Conservation (phyloP, 257 asterid species). For the Capsicum rhomboideum region DNA sequence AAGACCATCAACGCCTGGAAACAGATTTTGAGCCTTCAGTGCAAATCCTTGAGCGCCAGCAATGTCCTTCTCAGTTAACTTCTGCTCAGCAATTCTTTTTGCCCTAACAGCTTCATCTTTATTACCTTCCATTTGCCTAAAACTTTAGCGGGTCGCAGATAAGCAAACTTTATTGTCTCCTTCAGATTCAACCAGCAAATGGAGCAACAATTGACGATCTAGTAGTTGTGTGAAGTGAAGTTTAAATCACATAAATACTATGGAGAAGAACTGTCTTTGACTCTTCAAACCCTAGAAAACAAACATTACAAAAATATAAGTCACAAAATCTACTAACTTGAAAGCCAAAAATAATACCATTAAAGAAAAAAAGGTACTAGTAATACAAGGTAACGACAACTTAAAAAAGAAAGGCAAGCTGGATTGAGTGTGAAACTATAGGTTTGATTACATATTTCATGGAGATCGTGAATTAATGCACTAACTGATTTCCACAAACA, state of each 20-base stretch:
- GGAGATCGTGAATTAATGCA: not conserved
- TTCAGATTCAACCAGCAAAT: not conserved
- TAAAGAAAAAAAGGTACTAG: not conserved
- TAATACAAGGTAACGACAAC: not conserved
- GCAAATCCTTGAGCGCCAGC: conserved; percentile 54
- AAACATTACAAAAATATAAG: not conserved
- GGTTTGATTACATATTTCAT: not conserved
- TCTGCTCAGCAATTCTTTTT: conserved; percentile 45
- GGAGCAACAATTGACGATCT: not conserved
- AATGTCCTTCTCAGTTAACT: conserved; percentile 39
- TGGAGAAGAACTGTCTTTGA: not conserved
- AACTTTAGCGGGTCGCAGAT: not conserved
- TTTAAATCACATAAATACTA: not conserved
- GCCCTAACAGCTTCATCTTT: conserved; percentile 53
- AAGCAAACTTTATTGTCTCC: not conserved
- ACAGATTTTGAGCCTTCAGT: conserved; percentile 44
- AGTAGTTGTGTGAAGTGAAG: not conserved
- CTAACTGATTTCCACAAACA: not conserved
- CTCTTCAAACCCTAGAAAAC: not conserved
- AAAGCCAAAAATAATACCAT: not conserved
- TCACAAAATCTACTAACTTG: not conserved
- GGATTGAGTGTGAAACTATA: not conserved
- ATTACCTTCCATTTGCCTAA: conserved; percentile 41
- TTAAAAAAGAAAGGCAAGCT: not conserved
- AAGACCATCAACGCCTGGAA: conserved; percentile 55